Evolutionary conservation across 1,284 basidiomycete genomes (phyloP), one percentile per base, ranked within the genome.

Genomic region (Phlebopus sp.): DNA sequence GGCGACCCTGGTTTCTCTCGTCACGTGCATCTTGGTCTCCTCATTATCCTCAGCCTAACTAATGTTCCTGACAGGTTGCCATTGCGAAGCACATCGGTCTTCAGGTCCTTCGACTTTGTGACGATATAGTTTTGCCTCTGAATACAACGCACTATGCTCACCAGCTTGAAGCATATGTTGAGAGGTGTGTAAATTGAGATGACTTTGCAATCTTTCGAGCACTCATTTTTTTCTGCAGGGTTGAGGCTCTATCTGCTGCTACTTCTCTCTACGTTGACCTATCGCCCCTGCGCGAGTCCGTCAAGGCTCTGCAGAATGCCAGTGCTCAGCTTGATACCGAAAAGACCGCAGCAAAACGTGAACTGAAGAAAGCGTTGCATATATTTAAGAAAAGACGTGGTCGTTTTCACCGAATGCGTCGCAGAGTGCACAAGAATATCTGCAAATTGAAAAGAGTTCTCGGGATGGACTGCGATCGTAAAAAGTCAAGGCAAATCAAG

Each of bases 121-220:
- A 84, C 50, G 67, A 77, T 5, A 66, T 85, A 37, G 60, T 82
- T 8, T 67, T 83, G 5, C 90, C 89, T 0, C 66, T 93, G 57
- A 90, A 92, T 64, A 84, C 86, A 5, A 88, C 86, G 1, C 79
- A 87, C 57, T 91, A 91, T 51, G 64, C 79, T 1, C 61, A 70
- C 34, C 73, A 78, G 51, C 67, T 82, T 25, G 71, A 73, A 43
- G 63, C 61, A 7, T 80, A 82, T 52, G 66, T 82, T 10, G 63
- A 77, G 48, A 67, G 60, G 79, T 79, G 55, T 17, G 73, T 58
- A 11, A 30, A 6, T 29, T 30, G 25, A 36, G 37, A 7, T 5
- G 32, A 17, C 35, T 41, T 25, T 25, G 8, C 21, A 34, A 14
- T 11, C 30, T 19, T 37, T 47, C 21, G 17, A 13, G 27, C 17